Conservation (phyloP, 139 green algal genomes). For the Auxenochlorella protothecoides region DNA sequence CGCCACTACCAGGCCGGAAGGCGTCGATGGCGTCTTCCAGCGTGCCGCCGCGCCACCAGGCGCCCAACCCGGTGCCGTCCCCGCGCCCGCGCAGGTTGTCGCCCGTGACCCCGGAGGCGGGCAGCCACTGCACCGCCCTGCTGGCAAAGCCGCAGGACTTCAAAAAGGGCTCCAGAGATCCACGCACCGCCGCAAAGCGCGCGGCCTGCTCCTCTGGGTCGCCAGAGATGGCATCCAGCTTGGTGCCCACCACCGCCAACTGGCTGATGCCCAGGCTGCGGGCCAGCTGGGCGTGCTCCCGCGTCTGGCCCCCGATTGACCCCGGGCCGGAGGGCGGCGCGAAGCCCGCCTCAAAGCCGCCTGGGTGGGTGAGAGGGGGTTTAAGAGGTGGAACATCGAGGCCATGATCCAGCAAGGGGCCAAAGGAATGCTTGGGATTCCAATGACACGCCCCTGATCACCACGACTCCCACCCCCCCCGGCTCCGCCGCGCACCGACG, state of each 20-base stretch:
- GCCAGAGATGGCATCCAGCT: slow-evolving; percentile 49
- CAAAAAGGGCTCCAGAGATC: slow-evolving; percentile 70
- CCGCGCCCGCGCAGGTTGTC: slow-evolving; percentile 68
- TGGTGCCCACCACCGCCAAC: slow-evolving; percentile 80
- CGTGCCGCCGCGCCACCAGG: slow-evolving; percentile 43
- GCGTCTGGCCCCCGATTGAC: slow-evolving; percentile 67
- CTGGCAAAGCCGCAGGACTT: slow-evolving; percentile 64
- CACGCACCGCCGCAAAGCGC: too few species aligned
- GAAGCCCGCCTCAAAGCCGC: slow-evolving; percentile 92
- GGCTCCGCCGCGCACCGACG: slow-evolving; percentile 13
- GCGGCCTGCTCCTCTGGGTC: slow-evolving; percentile 3
- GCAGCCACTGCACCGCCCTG: slow-evolving; percentile 66
- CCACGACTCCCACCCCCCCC: too few species aligned
- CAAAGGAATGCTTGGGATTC: too few species aligned
- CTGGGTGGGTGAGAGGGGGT: not conserved
- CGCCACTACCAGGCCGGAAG: slow-evolving; percentile 28
- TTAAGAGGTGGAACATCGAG: too few species aligned
- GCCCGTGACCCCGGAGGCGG: slow-evolving; percentile 57
- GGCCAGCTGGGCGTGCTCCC: slow-evolving; percentile 90
- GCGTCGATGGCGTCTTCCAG: slow-evolving; percentile 67
- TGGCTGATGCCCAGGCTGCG: slow-evolving; percentile 56
- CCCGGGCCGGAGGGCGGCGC: slow-evolving; percentile 8
- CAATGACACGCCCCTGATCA: too few species aligned
- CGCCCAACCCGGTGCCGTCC: slow-evolving; percentile 19
- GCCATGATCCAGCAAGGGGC: too few species aligned